Conservation (phyloP, 768 basidiomycete genomes). For the Auriculariales sp. region DNA sequence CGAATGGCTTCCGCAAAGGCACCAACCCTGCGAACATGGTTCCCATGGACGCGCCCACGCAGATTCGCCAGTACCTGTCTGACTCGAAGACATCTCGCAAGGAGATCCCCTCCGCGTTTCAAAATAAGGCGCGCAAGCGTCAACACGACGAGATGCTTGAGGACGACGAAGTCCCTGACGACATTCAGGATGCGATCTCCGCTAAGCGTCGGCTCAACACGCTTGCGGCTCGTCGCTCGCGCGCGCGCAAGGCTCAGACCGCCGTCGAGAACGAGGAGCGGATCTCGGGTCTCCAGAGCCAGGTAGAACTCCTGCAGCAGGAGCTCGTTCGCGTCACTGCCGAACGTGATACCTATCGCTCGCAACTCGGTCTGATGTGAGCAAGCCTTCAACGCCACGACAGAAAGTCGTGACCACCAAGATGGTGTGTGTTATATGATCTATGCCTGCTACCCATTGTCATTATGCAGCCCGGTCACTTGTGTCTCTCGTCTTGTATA, state of each 20-base stretch:
- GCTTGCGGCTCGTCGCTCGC: slow-evolving; percentile 65
- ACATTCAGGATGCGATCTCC: slow-evolving; percentile 42
- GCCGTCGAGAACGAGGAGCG: neutral
- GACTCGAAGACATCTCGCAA: slow-evolving; percentile 70
- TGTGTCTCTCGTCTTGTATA: neutral
- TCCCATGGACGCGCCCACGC: slow-evolving; percentile 65
- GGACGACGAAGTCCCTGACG: slow-evolving; percentile 29
- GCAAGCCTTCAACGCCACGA: too few relatives aligned
- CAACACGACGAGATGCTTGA: slow-evolving; percentile 3
- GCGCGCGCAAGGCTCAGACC: slow-evolving; percentile 39
- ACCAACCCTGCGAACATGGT: slow-evolving; percentile 50
- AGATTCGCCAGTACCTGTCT: slow-evolving; percentile 54
- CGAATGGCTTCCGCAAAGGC: slow-evolving; percentile 62
- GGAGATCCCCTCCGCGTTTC: slow-evolving; percentile 56
- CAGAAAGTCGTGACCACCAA: neutral
- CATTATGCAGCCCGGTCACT: neutral
- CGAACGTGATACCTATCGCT: neutral
- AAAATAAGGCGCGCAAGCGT: neutral
- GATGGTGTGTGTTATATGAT: neutral
- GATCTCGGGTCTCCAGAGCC: neutral
- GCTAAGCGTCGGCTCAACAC: slow-evolving; percentile 76
- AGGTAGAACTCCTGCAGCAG: neutral
- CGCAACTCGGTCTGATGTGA: neutral
- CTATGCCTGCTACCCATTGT: too few relatives aligned
- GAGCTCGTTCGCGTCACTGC: neutral